These are phyloP conservation scores for Heritiera littoralis DNA, from an alignment of 345 rosid genomes.

Conservation along the genomic window DNA sequence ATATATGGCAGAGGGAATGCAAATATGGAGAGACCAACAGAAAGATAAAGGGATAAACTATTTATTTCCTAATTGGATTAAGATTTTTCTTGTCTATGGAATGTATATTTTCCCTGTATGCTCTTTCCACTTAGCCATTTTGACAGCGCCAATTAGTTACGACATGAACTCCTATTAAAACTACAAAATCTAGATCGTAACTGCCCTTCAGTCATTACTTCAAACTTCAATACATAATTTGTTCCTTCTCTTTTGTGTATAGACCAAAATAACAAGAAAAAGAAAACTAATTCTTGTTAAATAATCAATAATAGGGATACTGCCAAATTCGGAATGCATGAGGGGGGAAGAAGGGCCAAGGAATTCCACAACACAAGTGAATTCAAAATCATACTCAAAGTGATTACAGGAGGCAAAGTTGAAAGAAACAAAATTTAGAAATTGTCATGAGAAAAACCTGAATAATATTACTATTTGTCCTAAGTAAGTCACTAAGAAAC, in stretches of 20 bases:
- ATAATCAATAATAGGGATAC: neutral
- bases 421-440: neutral
- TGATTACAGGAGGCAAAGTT: neutral
- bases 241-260: neutral
- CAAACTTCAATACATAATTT: neutral
- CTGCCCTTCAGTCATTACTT: neutral
- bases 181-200: conserved; percentile 2
- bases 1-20: neutral
- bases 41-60: neutral
- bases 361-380: neutral
- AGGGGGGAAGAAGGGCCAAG: neutral
- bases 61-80: neutral
- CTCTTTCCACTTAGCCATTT: conserved; percentile 1
- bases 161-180: neutral
- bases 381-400: neutral
- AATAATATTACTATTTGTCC: neutral
- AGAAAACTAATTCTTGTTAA: neutral
- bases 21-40: neutral
- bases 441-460: neutral
- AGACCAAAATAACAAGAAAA: neutral
- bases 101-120: neutral
- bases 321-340: neutral
- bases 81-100: neutral
- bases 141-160: neutral
- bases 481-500: conserved; percentile 8